Percentiles rank a stretch among this genome's conserved stretches.
Evolutionary conservation across 208 protist genomes (phyloP).

Genomic region (Trypanosoma vivax): DNA sequence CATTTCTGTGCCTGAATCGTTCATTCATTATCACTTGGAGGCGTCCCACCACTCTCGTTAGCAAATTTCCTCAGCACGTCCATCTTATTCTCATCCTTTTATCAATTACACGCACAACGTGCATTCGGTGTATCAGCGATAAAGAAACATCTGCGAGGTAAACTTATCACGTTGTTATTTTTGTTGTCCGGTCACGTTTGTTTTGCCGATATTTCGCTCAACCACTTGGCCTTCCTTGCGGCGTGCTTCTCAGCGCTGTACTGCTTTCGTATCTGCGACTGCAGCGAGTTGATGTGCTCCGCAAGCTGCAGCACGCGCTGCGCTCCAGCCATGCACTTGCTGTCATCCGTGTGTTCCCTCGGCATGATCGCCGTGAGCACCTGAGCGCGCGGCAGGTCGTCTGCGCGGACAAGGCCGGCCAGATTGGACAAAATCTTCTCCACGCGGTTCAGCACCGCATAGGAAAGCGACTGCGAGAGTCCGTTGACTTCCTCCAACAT

Average conservation of each 20-base stretch:
- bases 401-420: slow-evolving; percentile 48
- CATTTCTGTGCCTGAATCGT: too few relatives aligned
- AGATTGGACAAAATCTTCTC: slow-evolving; percentile 74
- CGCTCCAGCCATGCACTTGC: slow-evolving; percentile 50
- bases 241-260: slow-evolving; percentile 23
- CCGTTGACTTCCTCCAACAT: slow-evolving; percentile 87
- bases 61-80: too few relatives aligned
- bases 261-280: slow-evolving; percentile 72
- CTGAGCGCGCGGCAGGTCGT: slow-evolving; percentile 34
- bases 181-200: slow-evolving; percentile 1
- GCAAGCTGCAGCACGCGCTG: slow-evolving; percentile 54
- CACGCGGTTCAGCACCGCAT: slow-evolving; percentile 60
- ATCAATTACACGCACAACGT: too few relatives aligned
- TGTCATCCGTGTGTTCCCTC: slow-evolving; percentile 30
- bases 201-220: slow-evolving; percentile 4
- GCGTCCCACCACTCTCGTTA: too few relatives aligned
- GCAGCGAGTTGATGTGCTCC: slow-evolving; percentile 48
- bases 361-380: slow-evolving; percentile 65
- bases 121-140: too few relatives aligned
- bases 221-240: slow-evolving; percentile 13
- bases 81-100: too few relatives aligned
- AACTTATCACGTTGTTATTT: too few relatives aligned
- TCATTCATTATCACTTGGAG: too few relatives aligned
- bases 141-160: too few relatives aligned
- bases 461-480: slow-evolving; percentile 81